Percentiles rank a stretch among this genome's conserved stretches.
Evolutionary conservation across 139 green algal genomes (phyloP).

Genomic region (Tetradesmus lagerheimii): DNA sequence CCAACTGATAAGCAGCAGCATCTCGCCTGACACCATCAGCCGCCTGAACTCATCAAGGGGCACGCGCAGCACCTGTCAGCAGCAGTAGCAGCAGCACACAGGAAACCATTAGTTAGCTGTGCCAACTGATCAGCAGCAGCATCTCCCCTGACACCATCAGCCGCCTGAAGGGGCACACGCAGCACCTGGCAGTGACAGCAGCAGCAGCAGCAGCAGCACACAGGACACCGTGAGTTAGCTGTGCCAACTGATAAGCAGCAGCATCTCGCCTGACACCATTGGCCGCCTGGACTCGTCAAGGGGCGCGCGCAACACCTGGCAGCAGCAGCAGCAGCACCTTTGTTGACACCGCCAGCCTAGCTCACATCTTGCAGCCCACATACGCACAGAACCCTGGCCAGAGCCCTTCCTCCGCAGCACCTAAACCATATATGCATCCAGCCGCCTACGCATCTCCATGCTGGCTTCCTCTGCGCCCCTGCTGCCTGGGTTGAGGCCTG

Average conservation of each 20-base stretch:
- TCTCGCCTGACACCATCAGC: constrained; percentile 68
- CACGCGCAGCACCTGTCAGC: constrained; percentile 66
- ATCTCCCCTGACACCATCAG: no score
- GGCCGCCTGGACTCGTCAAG: no score
- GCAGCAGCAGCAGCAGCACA: neutral
- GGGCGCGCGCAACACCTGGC: no score
- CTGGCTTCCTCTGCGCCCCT: constrained; percentile 73
- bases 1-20: constrained; percentile 68
- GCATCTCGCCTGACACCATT: neutral
- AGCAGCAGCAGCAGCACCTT: neutral
- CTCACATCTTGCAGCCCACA: no score
- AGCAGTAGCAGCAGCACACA: neutral
- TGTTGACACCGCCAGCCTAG: neutral
- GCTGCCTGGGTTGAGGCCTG: constrained; percentile 41
- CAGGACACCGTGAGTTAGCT: neutral
- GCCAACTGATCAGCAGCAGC: no score
- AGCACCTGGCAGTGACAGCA: neutral
- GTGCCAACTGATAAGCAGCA: neutral
- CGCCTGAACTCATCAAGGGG: constrained; percentile 62
- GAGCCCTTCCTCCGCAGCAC: neutral
- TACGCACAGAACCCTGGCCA: neutral
- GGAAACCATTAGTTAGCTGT: no score
- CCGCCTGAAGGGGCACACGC: no score
- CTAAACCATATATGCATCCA: neutral
- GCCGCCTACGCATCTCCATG: constrained; percentile 40